A percentile compares a stretch with the other conserved stretches of the same genome.
These are phyloP conservation scores for Oryza coarctata DNA, from an alignment of 176 grass and related monocot species.

Conservation along the genomic window DNA sequence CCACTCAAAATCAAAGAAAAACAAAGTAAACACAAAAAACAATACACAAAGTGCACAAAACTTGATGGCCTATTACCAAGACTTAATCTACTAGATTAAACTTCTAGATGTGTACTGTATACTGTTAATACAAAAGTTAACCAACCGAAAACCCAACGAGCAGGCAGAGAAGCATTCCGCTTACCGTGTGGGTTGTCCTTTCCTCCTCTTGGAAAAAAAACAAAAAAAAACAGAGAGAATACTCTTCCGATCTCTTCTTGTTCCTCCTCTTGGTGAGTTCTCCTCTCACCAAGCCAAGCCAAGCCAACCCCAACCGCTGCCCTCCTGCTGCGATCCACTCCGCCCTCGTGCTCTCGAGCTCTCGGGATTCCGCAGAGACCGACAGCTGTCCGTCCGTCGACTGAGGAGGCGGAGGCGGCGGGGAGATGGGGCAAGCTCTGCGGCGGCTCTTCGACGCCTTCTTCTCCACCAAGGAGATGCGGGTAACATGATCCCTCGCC, in stretches of 20 bases:
- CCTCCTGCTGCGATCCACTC: conserved; percentile 14
- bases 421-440: conserved; percentile 81
- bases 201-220: too few relatives aligned
- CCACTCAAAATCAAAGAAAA: too few relatives aligned
- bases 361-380: neutral
- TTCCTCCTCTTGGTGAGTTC: neutral
- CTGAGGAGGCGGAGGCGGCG: neutral
- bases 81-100: too few relatives aligned
- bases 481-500: conserved; percentile 35
- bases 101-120: too few relatives aligned
- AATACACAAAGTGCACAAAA: too few relatives aligned
- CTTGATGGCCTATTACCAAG: too few relatives aligned
- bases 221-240: too few relatives aligned
- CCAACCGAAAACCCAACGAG: too few relatives aligned
- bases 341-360: conserved; percentile 4
- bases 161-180: too few relatives aligned
- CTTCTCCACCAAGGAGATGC: conserved; percentile 94
- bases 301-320: neutral
- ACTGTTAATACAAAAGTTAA: too few relatives aligned
- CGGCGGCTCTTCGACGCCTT: conserved; percentile 89
- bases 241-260: neutral
- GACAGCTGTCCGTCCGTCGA: neutral
- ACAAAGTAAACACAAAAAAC: too few relatives aligned
- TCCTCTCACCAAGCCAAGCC: conserved; percentile 18
- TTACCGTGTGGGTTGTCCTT: too few relatives aligned